phyloP scores from a whole-genome alignment of 768 basidiomycete species.

The Leccinum subgranulosum region DNA sequence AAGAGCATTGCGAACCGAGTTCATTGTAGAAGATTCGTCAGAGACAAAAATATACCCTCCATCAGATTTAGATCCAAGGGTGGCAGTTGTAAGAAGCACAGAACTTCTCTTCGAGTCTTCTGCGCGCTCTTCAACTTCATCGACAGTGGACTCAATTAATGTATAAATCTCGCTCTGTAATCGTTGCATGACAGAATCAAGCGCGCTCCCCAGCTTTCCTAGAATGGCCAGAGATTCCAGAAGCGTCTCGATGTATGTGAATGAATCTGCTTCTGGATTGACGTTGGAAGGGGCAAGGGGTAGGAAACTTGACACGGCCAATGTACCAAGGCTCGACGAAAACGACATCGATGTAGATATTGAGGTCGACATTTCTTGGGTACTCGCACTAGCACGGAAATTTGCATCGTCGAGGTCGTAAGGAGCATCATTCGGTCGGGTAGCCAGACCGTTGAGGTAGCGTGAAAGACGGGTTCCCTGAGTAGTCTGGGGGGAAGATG shows the following conservation, averaged over 20 bases:
- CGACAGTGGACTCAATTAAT: slow-evolving; percentile 81
- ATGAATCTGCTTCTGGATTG: slow-evolving; percentile 92
- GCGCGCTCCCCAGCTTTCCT: slow-evolving; percentile 78
- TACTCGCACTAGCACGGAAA: slow-evolving; percentile 18
- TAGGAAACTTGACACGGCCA: slow-evolving; percentile 17
- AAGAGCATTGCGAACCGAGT: slow-evolving; percentile 26
- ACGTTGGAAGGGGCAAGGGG: slow-evolving; percentile 24
- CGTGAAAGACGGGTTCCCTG: slow-evolving; percentile 52
- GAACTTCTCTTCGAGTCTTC: slow-evolving; percentile 67
- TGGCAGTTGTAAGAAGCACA: slow-evolving; percentile 30
- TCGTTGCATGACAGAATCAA: slow-evolving; percentile 83
- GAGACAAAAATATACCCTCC: slow-evolving; percentile 49
- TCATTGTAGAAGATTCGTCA: slow-evolving; percentile 16
- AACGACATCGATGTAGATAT: slow-evolving; percentile 23
- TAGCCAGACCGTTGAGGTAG: slow-evolving; percentile 61
- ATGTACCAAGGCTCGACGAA: slow-evolving; percentile 22
- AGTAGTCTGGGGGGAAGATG: slow-evolving; percentile 37
- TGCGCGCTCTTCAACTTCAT: slow-evolving; percentile 88
- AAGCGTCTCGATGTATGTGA: slow-evolving; percentile 87
- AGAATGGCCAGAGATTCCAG: slow-evolving; percentile 91
- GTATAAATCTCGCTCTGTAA: slow-evolving; percentile 79
- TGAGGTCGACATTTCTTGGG: slow-evolving; percentile 20
- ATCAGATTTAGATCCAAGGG: slow-evolving; percentile 43
- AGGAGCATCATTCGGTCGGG: slow-evolving; percentile 78
- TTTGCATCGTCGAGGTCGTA: slow-evolving; percentile 53